phyloP scores from a whole-genome alignment of 331 rosid genomes.

The Acacia concinna region DNA sequence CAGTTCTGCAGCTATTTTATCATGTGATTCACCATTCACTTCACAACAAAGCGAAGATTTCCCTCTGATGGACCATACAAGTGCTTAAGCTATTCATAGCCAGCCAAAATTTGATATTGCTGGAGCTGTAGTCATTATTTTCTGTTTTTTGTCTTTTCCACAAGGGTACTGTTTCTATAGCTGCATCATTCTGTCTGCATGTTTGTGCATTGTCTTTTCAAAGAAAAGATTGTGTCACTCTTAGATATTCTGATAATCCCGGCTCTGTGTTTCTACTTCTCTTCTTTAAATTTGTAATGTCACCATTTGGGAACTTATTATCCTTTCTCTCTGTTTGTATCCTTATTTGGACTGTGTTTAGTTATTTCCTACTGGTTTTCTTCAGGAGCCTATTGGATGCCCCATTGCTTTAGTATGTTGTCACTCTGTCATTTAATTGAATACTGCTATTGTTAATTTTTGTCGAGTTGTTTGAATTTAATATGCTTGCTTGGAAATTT shows the following conservation, averaged over 20 bases:
- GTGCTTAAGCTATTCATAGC: not conserved
- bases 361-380: not conserved
- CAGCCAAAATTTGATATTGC: not conserved
- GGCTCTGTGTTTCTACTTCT: not conserved
- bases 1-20: not conserved
- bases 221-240: not conserved
- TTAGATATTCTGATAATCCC: not conserved
- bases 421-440: not conserved
- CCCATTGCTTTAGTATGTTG: not conserved
- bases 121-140: not conserved
- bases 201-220: not conserved
- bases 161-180: not conserved
- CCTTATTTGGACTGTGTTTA: not conserved
- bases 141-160: not conserved
- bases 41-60: not conserved
- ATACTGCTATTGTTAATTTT: not conserved
- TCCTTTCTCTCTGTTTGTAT: not conserved
- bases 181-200: not conserved
- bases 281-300: not conserved
- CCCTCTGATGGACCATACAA: not conserved
- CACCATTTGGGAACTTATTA: not conserved
- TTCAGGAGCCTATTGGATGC: not conserved
- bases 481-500: constrained; percentile 7
- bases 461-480: not conserved
- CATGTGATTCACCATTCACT: not conserved